A percentile compares a stretch with the other conserved stretches of the same genome.
phyloP scores from a whole-genome alignment of 805 yeast species.

The Zygotorulaspora sp. region DNA sequence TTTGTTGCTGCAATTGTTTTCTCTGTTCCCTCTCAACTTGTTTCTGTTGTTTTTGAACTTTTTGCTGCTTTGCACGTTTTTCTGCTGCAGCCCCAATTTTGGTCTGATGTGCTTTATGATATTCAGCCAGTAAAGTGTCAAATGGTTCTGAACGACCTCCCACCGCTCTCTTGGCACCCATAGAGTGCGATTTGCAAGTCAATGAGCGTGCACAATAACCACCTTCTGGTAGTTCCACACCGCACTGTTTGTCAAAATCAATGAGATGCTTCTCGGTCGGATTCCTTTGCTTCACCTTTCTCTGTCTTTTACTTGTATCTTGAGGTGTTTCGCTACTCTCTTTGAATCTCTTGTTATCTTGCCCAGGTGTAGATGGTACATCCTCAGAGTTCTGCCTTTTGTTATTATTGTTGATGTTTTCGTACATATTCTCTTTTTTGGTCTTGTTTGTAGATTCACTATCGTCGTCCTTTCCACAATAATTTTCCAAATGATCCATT shows the following conservation, averaged over 20 bases:
- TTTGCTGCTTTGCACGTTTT: slow-evolving; percentile 69
- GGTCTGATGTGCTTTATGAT: slow-evolving; percentile 90
- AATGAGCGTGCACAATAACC: slow-evolving; percentile 92
- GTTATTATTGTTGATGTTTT: slow-evolving; percentile 16
- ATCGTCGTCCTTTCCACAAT: slow-evolving; percentile 22
- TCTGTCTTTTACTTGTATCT: slow-evolving; percentile 28
- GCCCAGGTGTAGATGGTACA: slow-evolving; percentile 20
- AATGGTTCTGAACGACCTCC: slow-evolving; percentile 90
- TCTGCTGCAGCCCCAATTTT: slow-evolving; percentile 78
- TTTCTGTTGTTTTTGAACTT: slow-evolving; percentile 32
- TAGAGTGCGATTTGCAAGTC: slow-evolving; percentile 96
- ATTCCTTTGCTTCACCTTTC: slow-evolving; percentile 48
- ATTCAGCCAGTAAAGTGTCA: slow-evolving; percentile 79
- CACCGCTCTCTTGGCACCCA: slow-evolving; percentile 97
- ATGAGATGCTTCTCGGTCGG: slow-evolving; percentile 66
- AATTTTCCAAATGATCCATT: slow-evolving; percentile 30
- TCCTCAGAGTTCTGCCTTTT: slow-evolving; percentile 18
- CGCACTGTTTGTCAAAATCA: slow-evolving; percentile 92
- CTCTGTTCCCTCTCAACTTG: slow-evolving; percentile 28
- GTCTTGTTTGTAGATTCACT: slow-evolving; percentile 7
- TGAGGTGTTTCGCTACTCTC: slow-evolving; percentile 13
- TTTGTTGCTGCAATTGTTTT: slow-evolving; percentile 31
- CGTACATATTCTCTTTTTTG: slow-evolving; percentile 10
- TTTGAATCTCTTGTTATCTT: slow-evolving; percentile 15
- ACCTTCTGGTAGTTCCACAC: slow-evolving; percentile 91